phyloP scores from a whole-genome alignment of 2,329 filamentous ascomycete genomes.

The Camillea tinctor region DNA sequence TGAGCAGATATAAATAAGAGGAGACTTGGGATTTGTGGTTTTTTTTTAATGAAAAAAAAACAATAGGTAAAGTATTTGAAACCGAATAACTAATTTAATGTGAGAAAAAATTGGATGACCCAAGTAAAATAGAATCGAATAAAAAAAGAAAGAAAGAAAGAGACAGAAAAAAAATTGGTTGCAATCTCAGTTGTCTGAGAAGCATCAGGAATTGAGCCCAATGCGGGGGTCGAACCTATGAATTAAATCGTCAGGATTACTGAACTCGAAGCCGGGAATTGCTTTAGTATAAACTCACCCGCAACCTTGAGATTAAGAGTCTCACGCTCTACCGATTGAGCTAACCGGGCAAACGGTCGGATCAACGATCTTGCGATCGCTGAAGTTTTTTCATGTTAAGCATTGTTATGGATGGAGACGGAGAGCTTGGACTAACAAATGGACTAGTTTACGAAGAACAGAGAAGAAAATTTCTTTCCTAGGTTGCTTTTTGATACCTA shows the following conservation, averaged over 20 bases:
- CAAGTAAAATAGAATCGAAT: too few relatives aligned
- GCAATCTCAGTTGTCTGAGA: not conserved
- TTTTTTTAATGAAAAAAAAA: too few relatives aligned
- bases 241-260: not conserved
- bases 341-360: conserved; percentile 49
- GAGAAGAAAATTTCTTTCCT: too few relatives aligned
- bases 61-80: too few relatives aligned
- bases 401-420: not conserved
- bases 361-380: not conserved
- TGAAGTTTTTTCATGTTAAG: not conserved
- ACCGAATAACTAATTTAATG: too few relatives aligned
- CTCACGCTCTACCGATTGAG: conserved; percentile 73
- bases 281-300: conserved; percentile 17
- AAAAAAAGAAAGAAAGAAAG: not conserved
- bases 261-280: not conserved
- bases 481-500: too few relatives aligned
- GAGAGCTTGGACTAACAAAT: too few relatives aligned
- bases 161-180: not conserved
- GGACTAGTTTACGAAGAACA: too few relatives aligned
- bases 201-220: conserved; percentile 44
- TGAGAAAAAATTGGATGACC: too few relatives aligned
- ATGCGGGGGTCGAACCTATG: conserved; percentile 46
- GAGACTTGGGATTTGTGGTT: too few relatives aligned
- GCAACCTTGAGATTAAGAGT: conserved; percentile 55
- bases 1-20: too few relatives aligned